These are phyloP conservation scores for Aphanomyces astaci DNA, from an alignment of 352 stramenopile species.

Conservation along the genomic window DNA sequence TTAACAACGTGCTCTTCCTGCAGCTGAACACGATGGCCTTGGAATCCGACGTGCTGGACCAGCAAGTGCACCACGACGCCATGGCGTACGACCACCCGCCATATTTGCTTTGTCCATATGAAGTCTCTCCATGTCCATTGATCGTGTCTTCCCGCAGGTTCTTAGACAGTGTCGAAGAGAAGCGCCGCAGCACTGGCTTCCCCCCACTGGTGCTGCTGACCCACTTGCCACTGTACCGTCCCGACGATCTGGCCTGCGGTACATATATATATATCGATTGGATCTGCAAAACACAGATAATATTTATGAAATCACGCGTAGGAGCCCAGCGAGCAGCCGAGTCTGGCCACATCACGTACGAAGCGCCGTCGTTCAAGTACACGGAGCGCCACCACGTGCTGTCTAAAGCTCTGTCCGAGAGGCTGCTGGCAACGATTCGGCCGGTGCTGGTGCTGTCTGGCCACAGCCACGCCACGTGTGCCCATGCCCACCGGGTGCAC, in stretches of 20 bases:
- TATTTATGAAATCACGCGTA: no score
- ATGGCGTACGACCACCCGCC: conserved; percentile 31
- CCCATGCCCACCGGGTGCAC: conserved; percentile 30
- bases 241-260: conserved; percentile 14
- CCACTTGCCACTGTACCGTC: conserved; percentile 16
- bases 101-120: not conserved
- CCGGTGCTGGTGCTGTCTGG: conserved; percentile 56
- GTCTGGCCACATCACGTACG: conserved; percentile 68
- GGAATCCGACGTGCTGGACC: conserved; percentile 43
- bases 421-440: conserved; percentile 41
- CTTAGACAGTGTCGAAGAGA: conserved; percentile 1
- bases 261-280: not conserved
- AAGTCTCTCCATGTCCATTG: not conserved
- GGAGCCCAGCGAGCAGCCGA: conserved; percentile 41
- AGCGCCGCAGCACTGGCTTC: not conserved
- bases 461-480: conserved; percentile 68
- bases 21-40: conserved; percentile 74
- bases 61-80: conserved; percentile 42
- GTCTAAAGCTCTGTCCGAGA: conserved; percentile 40
- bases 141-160: not conserved
- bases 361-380: conserved; percentile 59
- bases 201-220: conserved; percentile 14
- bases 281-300: no score
- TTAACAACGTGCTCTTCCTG: conserved; percentile 43
- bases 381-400: conserved; percentile 59